Percentiles rank a stretch among this genome's conserved stretches.
phyloP scores from a whole-genome alignment of 805 yeast species.

The Pichia exigua region DNA sequence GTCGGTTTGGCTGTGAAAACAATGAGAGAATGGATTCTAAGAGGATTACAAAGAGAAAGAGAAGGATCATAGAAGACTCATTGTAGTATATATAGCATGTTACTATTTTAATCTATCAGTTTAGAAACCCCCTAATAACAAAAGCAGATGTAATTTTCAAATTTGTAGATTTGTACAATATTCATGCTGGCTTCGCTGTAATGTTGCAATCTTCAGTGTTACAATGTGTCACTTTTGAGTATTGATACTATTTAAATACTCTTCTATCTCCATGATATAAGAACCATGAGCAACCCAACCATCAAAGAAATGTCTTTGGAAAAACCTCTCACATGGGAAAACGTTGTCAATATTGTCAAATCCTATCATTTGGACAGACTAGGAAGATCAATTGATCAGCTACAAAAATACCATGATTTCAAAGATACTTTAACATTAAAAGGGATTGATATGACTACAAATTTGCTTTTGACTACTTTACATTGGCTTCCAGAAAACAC shows the following conservation, averaged over 20 bases:
- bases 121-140: background rate
- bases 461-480: constrained; percentile 40
- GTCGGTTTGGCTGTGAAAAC: background rate
- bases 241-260: background rate
- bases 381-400: constrained; percentile 39
- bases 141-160: background rate
- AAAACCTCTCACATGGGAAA: constrained; percentile 42
- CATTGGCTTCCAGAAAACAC: constrained; percentile 38
- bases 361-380: constrained; percentile 39
- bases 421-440: constrained; percentile 32
- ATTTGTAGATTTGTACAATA: background rate
- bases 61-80: background rate
- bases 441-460: constrained; percentile 38
- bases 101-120: background rate
- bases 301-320: background rate
- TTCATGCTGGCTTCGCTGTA: background rate
- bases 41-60: background rate
- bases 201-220: background rate
- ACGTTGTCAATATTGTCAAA: constrained; percentile 31
- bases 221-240: background rate
- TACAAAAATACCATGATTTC: constrained; percentile 39
- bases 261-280: background rate
- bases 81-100: background rate
- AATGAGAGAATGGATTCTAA: background rate
- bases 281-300: background rate